Base-by-base conservation (phyloP, 768 basidiomycete species). In the Xerocomellus amylosporus region DNA sequence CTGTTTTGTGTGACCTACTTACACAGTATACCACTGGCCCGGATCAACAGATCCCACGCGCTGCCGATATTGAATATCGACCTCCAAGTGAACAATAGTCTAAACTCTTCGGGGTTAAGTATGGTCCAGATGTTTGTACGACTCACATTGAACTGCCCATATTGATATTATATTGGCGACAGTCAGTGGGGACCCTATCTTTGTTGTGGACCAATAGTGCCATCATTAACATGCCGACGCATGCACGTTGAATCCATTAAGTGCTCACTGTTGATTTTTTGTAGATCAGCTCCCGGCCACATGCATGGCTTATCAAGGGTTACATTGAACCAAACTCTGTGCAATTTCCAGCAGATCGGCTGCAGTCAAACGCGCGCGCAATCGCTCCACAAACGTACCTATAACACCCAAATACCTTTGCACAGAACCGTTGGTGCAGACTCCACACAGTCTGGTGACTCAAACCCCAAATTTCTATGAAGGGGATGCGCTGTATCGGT, bases 11-110 rank as follows among this genome's bases (percentile, higher is more conserved):
- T 33, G 31, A 14, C 31, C 13, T 33, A 33, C 28, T 24, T 24
- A 24, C 24, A 24, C 24, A 24, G 31, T 53, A 28, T 53, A 33
- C 20, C 51, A 49, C 47, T 44, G n/a, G n/a, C n/a, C n/a, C n/a
- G n/a, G n/a, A 8, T 37, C 39, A 41, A 44, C 48, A 65, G 36
- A 38, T 65, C 59, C 50, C 54, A 66, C 64, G 58, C 34, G 43
- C 30, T 64, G 64, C 64, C 58, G 58, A 59, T 49, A 60, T 50
- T 6, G 37, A 34, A 59, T 49, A 60, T 50, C 5, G 37, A 34
- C 40, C 15, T 10, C 10, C 36, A 22, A 50, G 19, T 26, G 46
- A 36, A 43, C 8, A 24, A 28, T 20, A 24, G 12, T 58, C 31
- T 33, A 19, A 26, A 19, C 43, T 8, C 15, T 40, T 53, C 33